Conservation (phyloP, 768 basidiomycete genomes). For the Gloeopeniophorella convolvens region DNA sequence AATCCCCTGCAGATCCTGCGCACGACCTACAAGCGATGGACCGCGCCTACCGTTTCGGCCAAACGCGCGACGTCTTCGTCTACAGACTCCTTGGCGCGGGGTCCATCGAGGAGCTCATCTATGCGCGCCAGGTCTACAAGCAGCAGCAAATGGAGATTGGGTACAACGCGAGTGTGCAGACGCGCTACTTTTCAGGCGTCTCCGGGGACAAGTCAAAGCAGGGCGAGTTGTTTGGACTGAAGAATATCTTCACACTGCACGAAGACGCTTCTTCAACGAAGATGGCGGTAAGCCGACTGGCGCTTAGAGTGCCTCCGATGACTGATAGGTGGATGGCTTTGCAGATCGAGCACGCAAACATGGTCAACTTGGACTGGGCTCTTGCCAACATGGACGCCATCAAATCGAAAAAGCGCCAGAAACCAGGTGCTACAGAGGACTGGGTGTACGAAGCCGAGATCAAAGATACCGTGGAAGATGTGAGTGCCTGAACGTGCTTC, state of each 20-base stretch:
- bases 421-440: constrained; percentile 25
- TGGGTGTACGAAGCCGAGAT: constrained; percentile 41
- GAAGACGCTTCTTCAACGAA: constrained; percentile 68
- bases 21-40: constrained; percentile 94
- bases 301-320: not conserved
- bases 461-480: constrained; percentile 35
- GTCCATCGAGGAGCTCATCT: constrained; percentile 82
- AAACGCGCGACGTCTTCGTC: constrained; percentile 78
- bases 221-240: constrained; percentile 80
- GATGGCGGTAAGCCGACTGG: constrained; percentile 46
- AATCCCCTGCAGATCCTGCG: constrained; percentile 63
- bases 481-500: not conserved
- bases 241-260: constrained; percentile 79
- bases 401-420: constrained; percentile 26
- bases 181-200: constrained; percentile 76
- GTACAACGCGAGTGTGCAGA: constrained; percentile 78
- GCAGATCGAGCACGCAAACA: constrained; percentile 72
- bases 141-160: constrained; percentile 92
- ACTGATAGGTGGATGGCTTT: not conserved
- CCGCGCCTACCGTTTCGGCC: constrained; percentile 79
- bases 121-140: constrained; percentile 87
- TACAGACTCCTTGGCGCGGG: constrained; percentile 82
- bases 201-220: constrained; percentile 69
- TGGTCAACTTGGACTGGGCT: constrained; percentile 78
- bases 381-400: constrained; percentile 55